Evolutionary conservation across 1,284 basidiomycete genomes (phyloP), one percentile per base, ranked within the genome.

Genomic region (Bondarzewia mesenterica): DNA sequence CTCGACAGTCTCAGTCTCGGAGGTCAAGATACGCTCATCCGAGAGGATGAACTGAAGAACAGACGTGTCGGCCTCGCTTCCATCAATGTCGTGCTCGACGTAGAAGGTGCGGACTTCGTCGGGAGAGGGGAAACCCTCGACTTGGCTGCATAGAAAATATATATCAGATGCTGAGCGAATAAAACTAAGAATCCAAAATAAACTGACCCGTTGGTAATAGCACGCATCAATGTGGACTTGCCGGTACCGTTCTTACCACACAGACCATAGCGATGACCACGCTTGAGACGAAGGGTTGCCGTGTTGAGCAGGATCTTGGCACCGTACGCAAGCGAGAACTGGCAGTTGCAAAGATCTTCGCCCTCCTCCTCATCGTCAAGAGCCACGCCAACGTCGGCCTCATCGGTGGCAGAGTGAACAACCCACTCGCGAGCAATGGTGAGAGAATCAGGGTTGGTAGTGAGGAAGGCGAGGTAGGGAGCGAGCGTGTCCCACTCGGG

Each of bases 221-320:
- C 93, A 64, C 90, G 88, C 94, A 97, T 96, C 68, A 97, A 85
- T 46, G 93, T 97, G 16, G 94, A 97, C 80, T 97, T 97, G 63
- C 93, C 93, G 63, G 93, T 93, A 81, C 94, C 94, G 73, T 97
- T 97, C 73, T 93, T 90, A 70, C 94, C 93, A 69, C 92, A 94
- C 44, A 97, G 86, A 83, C 93, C 93, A 71, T 97, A 97, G 66
- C 94, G 93, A 77, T 96, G 91, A 52, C 93, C 94, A 74, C 94
- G 93, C 82, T 96, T 97, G 68, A 97, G 86, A 65, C 93, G 92
- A 67, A 97, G 89, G 55, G 78, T 87, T 56, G 94, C 93, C 47
- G 93, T 95, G 78, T 97, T 96, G 65, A 97, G 83, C 60, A 97
- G 71, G 62, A 97, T 97, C 82, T 97, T 96, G 66, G 93, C 93